These are phyloP conservation scores for Amylocystis lapponica DNA, from an alignment of 768 basidiomycete species.

Conservation along the genomic window DNA sequence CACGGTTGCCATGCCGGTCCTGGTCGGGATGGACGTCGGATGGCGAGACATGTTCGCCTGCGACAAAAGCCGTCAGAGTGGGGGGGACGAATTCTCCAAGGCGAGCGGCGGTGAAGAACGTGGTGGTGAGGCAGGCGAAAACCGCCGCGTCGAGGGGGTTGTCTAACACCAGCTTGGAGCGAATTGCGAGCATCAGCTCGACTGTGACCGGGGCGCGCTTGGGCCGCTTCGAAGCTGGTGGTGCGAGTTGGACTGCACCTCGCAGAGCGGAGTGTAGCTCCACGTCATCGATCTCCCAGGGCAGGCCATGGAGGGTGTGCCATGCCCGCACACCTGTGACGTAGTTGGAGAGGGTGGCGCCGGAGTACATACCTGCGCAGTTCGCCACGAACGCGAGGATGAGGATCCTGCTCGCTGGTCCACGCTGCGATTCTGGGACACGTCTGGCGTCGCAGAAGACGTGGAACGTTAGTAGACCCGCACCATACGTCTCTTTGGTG, in stretches of 20 bases:
- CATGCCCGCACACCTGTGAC: slow-evolving; percentile 36
- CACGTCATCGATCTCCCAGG: slow-evolving; percentile 22
- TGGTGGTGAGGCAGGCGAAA: too few species aligned
- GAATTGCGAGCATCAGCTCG: not conserved
- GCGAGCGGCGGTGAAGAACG: slow-evolving; percentile 30
- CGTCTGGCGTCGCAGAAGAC: too few species aligned
- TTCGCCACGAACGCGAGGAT: slow-evolving; percentile 18
- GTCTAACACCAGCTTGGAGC: slow-evolving; percentile 9
- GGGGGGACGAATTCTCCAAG: slow-evolving; percentile 35
- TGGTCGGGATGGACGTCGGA: slow-evolving; percentile 9
- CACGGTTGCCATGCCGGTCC: slow-evolving; percentile 22
- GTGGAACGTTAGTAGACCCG: slow-evolving; percentile 34
- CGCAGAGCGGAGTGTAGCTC: slow-evolving; percentile 25
- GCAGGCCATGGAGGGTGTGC: slow-evolving; percentile 38
- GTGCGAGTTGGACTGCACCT: slow-evolving; percentile 26
- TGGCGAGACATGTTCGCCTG: slow-evolving; percentile 23
- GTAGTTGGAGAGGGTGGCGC: too few species aligned
- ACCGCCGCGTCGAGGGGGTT: slow-evolving; percentile 15
- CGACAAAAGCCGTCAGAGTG: slow-evolving; percentile 25
- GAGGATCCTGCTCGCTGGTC: slow-evolving; percentile 21
- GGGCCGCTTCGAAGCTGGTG: slow-evolving; percentile 21
- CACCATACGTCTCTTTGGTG: slow-evolving; percentile 32
- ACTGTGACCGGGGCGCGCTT: slow-evolving; percentile 28
- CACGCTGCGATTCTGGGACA: slow-evolving; percentile 27
- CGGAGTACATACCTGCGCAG: slow-evolving; percentile 26